These are phyloP conservation scores for Ascochyta clinopodiicola DNA, from an alignment of 2,329 filamentous ascomycete species.

Conservation along the genomic window DNA sequence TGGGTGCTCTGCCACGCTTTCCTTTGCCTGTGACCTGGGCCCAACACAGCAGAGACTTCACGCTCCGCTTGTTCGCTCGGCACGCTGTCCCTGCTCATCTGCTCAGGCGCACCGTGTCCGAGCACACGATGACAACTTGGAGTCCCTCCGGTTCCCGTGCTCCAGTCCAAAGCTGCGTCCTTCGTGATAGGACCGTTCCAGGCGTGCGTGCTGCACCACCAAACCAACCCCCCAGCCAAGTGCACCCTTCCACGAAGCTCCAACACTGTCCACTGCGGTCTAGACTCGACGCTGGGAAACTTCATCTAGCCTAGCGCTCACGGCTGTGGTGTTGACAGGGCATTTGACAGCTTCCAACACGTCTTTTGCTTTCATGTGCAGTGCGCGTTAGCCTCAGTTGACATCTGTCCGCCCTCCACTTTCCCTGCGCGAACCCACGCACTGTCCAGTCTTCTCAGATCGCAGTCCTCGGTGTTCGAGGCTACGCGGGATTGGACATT, in stretches of 20 bases:
- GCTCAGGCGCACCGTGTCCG: background rate
- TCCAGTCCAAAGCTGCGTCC: background rate
- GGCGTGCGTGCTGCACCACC: conserved; percentile 19
- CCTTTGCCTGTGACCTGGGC: conserved; percentile 9
- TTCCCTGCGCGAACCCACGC: background rate
- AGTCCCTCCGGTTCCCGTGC: background rate
- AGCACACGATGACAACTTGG: background rate
- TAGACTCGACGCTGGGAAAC: conserved; percentile 16
- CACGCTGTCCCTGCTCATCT: background rate
- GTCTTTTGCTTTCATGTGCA: conserved; percentile 4
- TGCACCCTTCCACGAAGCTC: conserved; percentile 11
- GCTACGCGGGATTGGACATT: background rate
- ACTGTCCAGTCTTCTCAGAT: background rate
- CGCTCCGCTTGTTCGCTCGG: background rate
- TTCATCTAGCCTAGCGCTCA: conserved; percentile 19
- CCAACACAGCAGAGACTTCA: conserved; percentile 3
- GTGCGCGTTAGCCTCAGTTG: conserved; percentile 19
- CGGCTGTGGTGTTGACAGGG: conserved; percentile 8
- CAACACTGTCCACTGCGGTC: conserved; percentile 14
- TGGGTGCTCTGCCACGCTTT: background rate
- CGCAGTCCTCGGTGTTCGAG: background rate
- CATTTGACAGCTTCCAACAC: conserved; percentile 15
- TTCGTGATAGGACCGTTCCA: conserved; percentile 11
- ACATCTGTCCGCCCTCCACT: conserved; percentile 12
- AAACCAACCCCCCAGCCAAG: conserved; percentile 8